Base-by-base conservation (phyloP, 2,329 filamentous ascomycete species). In the Talaromyces sp. region DNA sequence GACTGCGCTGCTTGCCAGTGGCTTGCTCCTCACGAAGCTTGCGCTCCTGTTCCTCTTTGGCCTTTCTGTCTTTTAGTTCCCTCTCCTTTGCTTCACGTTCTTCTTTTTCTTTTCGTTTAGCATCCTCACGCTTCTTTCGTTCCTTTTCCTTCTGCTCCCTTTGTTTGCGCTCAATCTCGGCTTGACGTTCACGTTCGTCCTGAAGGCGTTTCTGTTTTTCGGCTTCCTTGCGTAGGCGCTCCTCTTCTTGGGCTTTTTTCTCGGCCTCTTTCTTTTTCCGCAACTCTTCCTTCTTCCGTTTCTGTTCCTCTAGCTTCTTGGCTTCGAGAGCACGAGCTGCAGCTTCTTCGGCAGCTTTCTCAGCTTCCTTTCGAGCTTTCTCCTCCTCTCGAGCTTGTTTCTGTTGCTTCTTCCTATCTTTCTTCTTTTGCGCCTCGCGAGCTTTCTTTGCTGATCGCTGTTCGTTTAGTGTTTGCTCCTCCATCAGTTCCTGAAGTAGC, bases 371-470 rank as follows among this genome's bases (percentile, higher is more conserved):
- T 65, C 87, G 89, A 39, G 92, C 90, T 78, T 92, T 93, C 74
- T 97, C 93, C 75, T 97, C 94, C n/a, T 94, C 92, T 69, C 91
- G 88, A 2, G 88, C 89, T 75, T 92, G 89, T 78, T 94, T 96
- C 81, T 96, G 94, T 73, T 92, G 88, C 24, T 89, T 89, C 68
- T 93, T 92, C 82, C 94, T 97, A 73, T 97, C 93, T 78, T 97
- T 98, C 75, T 91, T 92, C 83, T 95, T 96, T 76, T 96, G 91
- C 16, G 95, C 93, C 73, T 97, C 94, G 74, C 92, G 92, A 57
- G 92, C 91, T 77, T 94, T 97, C 81, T 97, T 97, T 22, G 91
- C 93, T 75, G 95, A 93, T 68, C 90, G 90, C 76, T 94, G 87
- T 60, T 88, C 86, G 67, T 91, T 88, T 59, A 89, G 86, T 63